These are phyloP conservation scores for Neonectria punicea DNA, from an alignment of 2,329 filamentous ascomycete genomes.

Conservation along the genomic window DNA sequence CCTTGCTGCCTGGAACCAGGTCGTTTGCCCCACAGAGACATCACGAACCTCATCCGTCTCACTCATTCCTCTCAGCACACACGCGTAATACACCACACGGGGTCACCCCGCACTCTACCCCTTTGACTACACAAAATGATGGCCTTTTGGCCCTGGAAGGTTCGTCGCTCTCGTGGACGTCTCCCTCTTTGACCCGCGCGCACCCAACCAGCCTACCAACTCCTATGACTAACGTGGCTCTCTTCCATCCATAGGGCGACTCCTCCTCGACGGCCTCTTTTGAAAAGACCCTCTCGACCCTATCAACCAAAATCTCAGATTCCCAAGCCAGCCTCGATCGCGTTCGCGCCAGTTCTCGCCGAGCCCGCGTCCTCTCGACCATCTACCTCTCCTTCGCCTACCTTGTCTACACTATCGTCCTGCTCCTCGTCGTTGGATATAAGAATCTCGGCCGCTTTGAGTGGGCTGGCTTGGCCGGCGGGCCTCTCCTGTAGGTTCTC, in stretches of 20 bases:
- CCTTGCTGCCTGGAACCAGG: background rate
- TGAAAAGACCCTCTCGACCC: slow-evolving; percentile 86
- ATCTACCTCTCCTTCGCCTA: slow-evolving; percentile 93
- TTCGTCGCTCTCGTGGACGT: slow-evolving; percentile 50
- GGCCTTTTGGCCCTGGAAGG: slow-evolving; percentile 87
- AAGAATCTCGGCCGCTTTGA: slow-evolving; percentile 80
- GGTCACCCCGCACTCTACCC: background rate
- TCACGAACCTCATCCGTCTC: background rate
- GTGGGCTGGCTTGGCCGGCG: slow-evolving; percentile 80
- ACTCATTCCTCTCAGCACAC: background rate
- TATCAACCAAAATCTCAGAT: slow-evolving; percentile 84
- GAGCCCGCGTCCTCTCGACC: slow-evolving; percentile 86
- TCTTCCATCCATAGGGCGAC: slow-evolving; percentile 68
- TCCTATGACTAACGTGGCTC: slow-evolving; percentile 25
- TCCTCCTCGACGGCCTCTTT: slow-evolving; percentile 89
- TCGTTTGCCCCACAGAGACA: background rate
- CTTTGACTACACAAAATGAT: slow-evolving; percentile 67
- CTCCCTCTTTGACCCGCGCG: background rate
- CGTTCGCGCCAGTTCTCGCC: slow-evolving; percentile 76
- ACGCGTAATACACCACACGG: background rate
- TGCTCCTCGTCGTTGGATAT: slow-evolving; percentile 86
- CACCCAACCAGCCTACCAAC: background rate
- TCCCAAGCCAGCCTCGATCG: slow-evolving; percentile 79
- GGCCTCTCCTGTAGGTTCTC: slow-evolving; percentile 76
- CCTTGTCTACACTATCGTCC: slow-evolving; percentile 83